Percentiles rank a stretch among this genome's conserved stretches.
Conservation (phyloP, 371 early-diverging fungal species). For the Mortierella sp. region DNA sequence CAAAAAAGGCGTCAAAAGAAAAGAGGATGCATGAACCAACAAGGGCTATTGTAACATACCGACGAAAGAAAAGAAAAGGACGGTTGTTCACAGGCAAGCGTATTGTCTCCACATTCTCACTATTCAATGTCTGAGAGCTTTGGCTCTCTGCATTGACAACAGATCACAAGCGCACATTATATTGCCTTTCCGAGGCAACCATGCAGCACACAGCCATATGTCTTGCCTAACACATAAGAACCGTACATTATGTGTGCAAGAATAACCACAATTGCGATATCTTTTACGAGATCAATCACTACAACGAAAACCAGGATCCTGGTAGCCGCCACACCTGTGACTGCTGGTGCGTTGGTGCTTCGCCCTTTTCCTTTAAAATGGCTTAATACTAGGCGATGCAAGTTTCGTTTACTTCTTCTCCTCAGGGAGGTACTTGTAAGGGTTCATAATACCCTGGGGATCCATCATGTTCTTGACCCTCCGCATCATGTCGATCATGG, state of each 20-base stretch:
- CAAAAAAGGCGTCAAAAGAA: too few relatives aligned
- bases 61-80: too few relatives aligned
- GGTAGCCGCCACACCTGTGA: background rate
- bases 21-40: background rate
- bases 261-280: too few relatives aligned
- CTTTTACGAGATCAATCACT: background rate
- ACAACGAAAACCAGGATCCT: background rate
- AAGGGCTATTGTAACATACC: too few relatives aligned
- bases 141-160: too few relatives aligned
- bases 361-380: slow-evolving; percentile 1
- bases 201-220: background rate
- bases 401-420: background rate
- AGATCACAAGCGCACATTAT: background rate
- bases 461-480: slow-evolving; percentile 81
- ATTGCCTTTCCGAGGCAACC: background rate
- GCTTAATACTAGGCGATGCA: background rate
- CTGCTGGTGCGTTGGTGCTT: background rate
- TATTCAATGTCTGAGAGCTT: background rate
- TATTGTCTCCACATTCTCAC: background rate
- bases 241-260: too few relatives aligned
- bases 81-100: background rate
- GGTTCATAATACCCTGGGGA: slow-evolving; percentile 89
- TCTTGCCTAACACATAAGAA: too few relatives aligned
- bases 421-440: slow-evolving; percentile 73
- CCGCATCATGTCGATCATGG: slow-evolving; percentile 78